Base-by-base conservation (phyloP, 768 basidiomycete species). In the Hericium rajendrae region DNA sequence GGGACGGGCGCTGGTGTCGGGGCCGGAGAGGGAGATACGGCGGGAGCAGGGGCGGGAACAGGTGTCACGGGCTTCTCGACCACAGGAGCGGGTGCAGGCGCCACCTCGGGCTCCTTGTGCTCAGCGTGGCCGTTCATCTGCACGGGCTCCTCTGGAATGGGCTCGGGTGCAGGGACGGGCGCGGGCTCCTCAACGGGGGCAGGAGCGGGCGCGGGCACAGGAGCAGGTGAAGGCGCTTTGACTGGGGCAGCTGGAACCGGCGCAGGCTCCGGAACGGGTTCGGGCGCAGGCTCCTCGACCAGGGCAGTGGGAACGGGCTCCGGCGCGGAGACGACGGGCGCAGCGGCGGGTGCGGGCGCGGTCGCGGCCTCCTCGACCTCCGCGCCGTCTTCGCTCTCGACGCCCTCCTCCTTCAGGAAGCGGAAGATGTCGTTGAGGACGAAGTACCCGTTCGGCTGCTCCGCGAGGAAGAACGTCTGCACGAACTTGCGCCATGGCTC, bases 351-450 rank as follows among this genome's bases (percentile, higher is more conserved):
- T 54, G 79, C 84, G 60, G 71, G 74, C 68, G 69, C 78, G 51
- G 86, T 86, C 49, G 38, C 12, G 12, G 38, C n/a, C 10, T 37
- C 11, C 37, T 56, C 56, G 40, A 53, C 55, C n/a, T 32, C 48
- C 28, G 55, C 57, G 57, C 53, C 40, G n/a, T 88, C 89, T 56
- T 91, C 92, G 28, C 78, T 78, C 62, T 92, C 92, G 55, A 90
- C 85, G 8, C 82, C 75, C 68, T 97, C 94, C 74, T 97, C 97
- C 77, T 97, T 97, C 62, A 99, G 78, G 80, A 97, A 98, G 59
- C 97, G 89, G 85, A 98, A 99, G 76, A 98, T 97, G 76, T 99
- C 97, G 74, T 99, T 99, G 73, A 99, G 85, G 62, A 99, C 97
- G 69, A 95, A 99, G 77, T 98, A 99, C 46, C 97, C 97, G 65